A percentile compares a stretch with the other conserved stretches of the same genome.
Conservation (phyloP, 2,329 filamentous ascomycete species). For the Fusarium vanettenii region DNA sequence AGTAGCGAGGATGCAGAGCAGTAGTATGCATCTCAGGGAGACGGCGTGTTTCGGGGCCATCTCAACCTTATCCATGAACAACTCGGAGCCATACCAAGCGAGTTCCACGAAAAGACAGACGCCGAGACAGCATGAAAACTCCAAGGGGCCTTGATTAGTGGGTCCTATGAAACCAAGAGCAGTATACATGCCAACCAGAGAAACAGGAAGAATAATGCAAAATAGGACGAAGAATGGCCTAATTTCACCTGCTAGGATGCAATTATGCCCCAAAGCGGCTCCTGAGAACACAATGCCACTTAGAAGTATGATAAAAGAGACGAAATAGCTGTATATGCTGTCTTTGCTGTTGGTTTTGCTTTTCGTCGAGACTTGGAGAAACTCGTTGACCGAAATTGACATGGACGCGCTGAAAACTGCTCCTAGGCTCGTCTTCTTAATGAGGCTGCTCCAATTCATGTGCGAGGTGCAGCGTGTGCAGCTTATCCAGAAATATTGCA, state of each 20-base stretch:
- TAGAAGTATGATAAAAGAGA: too few relatives aligned
- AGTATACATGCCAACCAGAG: too few relatives aligned
- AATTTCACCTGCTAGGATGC: background rate
- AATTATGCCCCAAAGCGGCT: too few relatives aligned
- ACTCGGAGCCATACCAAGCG: too few relatives aligned
- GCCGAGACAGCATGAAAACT: too few relatives aligned
- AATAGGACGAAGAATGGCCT: accelerated
- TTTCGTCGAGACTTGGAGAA: background rate
- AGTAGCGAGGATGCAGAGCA: background rate
- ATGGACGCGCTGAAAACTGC: background rate
- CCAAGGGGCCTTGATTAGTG: too few relatives aligned
- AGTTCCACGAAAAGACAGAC: too few relatives aligned
- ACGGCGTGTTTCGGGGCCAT: background rate
- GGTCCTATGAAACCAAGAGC: too few relatives aligned
- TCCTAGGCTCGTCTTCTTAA: background rate
- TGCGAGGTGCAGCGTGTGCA: background rate
- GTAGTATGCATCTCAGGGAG: background rate
- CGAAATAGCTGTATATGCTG: background rate
- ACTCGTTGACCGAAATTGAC: background rate
- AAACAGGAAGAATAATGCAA: background rate
- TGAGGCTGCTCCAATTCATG: background rate
- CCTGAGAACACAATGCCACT: too few relatives aligned
- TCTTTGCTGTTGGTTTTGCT: background rate
- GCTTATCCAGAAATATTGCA: background rate
- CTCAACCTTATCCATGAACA: too few relatives aligned